Conservation (phyloP, 2,329 filamentous ascomycete genomes). For the Dothiorella sarmentorum region DNA sequence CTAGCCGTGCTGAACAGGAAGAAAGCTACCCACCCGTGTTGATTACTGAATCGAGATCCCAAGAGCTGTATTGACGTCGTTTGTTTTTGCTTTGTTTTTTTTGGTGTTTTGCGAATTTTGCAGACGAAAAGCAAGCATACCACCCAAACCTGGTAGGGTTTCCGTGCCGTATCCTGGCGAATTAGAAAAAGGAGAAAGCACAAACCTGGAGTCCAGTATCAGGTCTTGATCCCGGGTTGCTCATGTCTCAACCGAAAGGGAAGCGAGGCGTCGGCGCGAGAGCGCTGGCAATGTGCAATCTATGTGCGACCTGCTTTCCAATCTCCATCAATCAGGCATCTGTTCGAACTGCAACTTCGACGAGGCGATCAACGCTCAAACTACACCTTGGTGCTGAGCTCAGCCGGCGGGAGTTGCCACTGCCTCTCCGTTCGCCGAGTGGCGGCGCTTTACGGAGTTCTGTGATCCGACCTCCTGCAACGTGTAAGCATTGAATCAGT, state of each 20-base stretch:
- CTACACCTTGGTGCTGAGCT: conserved; percentile 19
- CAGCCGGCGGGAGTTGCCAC: conserved; percentile 13
- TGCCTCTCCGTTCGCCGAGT: conserved; percentile 13
- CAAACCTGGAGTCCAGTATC: conserved; percentile 9
- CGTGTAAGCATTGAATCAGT: conserved; percentile 1
- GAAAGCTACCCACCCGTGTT: not conserved
- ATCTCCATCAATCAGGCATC: conserved; percentile 17
- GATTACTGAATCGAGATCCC: not conserved
- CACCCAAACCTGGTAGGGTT: not conserved
- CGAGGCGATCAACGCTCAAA: conserved; percentile 5
- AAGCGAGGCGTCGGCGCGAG: not conserved
- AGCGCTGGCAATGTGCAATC: not conserved
- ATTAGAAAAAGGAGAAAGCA: conserved; percentile 1
- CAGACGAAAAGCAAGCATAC: not conserved
- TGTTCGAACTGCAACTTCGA: not conserved
- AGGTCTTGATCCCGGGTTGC: not conserved
- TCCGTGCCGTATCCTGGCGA: not conserved
- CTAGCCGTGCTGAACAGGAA: not conserved
- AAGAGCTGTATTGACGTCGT: not conserved
- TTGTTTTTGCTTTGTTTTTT: conserved; percentile 8
- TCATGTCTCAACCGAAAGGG: not conserved
- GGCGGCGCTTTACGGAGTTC: conserved; percentile 13
- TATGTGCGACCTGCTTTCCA: conserved; percentile 9
- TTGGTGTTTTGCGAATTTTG: not conserved
- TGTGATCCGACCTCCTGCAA: conserved; percentile 4